Conservation (phyloP, 2,329 filamentous ascomycete species). For the Penicillium crustosum region DNA sequence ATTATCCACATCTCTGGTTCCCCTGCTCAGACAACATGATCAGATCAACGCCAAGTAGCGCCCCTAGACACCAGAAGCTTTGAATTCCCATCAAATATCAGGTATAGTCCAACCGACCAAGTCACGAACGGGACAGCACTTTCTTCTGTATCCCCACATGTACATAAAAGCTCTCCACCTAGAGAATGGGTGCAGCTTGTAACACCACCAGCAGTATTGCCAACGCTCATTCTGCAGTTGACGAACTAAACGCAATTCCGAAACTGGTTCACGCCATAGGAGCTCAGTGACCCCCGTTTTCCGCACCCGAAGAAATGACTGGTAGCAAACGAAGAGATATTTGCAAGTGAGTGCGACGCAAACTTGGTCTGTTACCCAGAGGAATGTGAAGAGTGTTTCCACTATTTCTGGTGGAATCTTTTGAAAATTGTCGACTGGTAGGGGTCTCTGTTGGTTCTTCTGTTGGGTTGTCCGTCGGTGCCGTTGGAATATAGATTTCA, state of each 20-base stretch:
- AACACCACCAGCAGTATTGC: conserved; percentile 1
- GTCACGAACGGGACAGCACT: background rate
- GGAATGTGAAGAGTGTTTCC: background rate
- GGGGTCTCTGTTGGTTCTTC: background rate
- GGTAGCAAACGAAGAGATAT: background rate
- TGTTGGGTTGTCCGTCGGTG: background rate
- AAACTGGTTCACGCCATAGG: background rate
- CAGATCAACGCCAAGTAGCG: too few relatives aligned
- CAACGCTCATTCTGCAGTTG: background rate
- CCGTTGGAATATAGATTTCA: background rate
- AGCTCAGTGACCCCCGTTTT: background rate
- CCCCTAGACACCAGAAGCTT: too few relatives aligned
- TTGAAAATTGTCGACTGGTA: background rate
- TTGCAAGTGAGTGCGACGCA: background rate
- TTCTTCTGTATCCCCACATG: background rate
- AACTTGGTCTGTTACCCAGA: background rate
- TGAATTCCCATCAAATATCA: background rate
- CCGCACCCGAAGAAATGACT: background rate
- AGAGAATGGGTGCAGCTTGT: background rate
- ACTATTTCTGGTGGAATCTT: background rate
- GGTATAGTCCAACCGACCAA: background rate
- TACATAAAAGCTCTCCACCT: background rate
- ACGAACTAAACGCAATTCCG: background rate
- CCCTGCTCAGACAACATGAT: background rate
- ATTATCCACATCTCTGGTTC: too few relatives aligned